These are phyloP conservation scores for Isabelozyma gotoi DNA, from an alignment of 805 yeast genomes.

Conservation along the genomic window DNA sequence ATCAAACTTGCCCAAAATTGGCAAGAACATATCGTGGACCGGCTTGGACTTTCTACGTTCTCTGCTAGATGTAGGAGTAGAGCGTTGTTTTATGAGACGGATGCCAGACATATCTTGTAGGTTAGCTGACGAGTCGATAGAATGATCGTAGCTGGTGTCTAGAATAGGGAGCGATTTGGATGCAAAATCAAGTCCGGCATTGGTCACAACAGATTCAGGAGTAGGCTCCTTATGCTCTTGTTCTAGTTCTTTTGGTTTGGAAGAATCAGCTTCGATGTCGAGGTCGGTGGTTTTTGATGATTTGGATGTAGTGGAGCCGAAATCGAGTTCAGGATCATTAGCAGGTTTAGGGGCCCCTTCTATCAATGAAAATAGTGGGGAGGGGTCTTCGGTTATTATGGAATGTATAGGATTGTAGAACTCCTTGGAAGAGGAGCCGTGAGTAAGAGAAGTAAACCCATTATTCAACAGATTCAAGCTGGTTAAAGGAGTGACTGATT, in stretches of 20 bases:
- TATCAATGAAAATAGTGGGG: conserved; percentile 1
- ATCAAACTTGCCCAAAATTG: conserved; percentile 51
- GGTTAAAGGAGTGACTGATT: conserved; percentile 34
- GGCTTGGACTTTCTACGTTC: conserved; percentile 29
- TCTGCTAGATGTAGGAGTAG: conserved; percentile 9
- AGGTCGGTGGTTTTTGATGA: not conserved
- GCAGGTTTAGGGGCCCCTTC: too few species aligned
- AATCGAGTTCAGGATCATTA: not conserved
- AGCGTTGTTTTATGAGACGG: not conserved
- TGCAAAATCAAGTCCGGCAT: not conserved
- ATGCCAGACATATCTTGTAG: not conserved
- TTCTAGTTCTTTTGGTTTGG: not conserved
- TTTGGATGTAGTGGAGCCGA: not conserved
- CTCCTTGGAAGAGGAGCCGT: not conserved
- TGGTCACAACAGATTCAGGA: too few species aligned
- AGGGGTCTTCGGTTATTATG: conserved; percentile 4
- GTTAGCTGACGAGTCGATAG: not conserved
- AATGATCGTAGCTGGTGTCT: not conserved
- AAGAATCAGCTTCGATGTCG: not conserved
- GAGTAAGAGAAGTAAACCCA: conserved; percentile 7
- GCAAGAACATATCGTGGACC: conserved; percentile 56
- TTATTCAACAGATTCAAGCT: conserved; percentile 29
- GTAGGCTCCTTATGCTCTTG: too few species aligned
- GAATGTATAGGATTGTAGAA: conserved; percentile 5
- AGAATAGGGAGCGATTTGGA: not conserved